Evolutionary conservation across 2,329 filamentous ascomycete species (phyloP), one percentile per base, ranked within the genome.

Genomic region (Tolypocladium nubicola): DNA sequence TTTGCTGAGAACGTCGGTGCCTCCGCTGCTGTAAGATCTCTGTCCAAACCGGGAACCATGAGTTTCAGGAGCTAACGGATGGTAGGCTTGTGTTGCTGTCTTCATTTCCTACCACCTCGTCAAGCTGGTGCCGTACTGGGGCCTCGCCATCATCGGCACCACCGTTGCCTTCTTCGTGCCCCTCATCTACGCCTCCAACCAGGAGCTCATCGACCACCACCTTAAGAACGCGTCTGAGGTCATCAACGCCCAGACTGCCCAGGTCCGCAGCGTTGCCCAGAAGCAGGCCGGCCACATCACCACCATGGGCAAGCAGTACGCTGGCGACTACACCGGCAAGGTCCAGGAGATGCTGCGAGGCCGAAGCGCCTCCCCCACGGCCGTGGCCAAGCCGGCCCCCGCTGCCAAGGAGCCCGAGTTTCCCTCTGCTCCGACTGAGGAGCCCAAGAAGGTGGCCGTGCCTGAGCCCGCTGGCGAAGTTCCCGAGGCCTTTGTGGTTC

Each of bases 41-140:
- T 23, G 26, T 41, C 26, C 47, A 14, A 19, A 61, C 64, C 59
- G 62, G 58, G 43, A 54, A 56, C 59, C 41, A 54, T 45, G 52
- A 49, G 41, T 10, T 41, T 4, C 43, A 21, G n/a, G 10, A 38
- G 56, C 65, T 69, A 52, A 69, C 56, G 1, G 21, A 9, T 14
- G 4, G 2, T 54, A 87, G 83, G 81, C 83, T 58, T 82, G 81
- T 61, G 54, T 85, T 55, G 75, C 75, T 60, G 79, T 85, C 53
- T 85, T 88, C 70, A 61, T 87, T 61, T 84, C 84, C 30, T 88
- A 88, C 74, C 84, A 79, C 70, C 76, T 88, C 43, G 80, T 86
- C 71, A 88, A 87, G 77, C 75, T 88, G 60, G 79, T 88, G 53
- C 85, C 85, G 40, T 81, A 86, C 76, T 88, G 85, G 85, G 84